A percentile compares a stretch with the other conserved stretches of the same genome.
phyloP scores from a whole-genome alignment of 2,329 filamentous ascomycete species.

The Colletotrichum sp. region DNA sequence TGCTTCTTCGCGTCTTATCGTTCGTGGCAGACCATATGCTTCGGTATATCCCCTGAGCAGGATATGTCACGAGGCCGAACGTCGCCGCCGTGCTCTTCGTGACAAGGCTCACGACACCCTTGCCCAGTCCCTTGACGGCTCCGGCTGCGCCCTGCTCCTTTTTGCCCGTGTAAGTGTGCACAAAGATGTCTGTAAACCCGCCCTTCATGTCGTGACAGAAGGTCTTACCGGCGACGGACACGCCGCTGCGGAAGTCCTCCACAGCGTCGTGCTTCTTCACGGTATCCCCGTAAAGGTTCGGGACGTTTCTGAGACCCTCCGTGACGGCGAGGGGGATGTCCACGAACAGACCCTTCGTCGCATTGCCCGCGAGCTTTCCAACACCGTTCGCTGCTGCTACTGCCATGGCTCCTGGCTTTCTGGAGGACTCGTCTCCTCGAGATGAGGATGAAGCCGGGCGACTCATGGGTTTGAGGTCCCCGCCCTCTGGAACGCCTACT shows the following conservation, averaged over 20 bases:
- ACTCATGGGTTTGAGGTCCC: not conserved
- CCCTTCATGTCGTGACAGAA: constrained; percentile 19
- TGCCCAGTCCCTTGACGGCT: constrained; percentile 19
- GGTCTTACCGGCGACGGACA: constrained; percentile 17
- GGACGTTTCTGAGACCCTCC: constrained; percentile 22
- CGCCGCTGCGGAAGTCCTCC: constrained; percentile 19
- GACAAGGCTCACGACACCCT: constrained; percentile 15
- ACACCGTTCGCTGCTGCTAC: constrained; percentile 46
- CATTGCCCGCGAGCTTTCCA: constrained; percentile 60
- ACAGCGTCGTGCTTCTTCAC: constrained; percentile 16
- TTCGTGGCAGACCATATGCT: constrained; percentile 12
- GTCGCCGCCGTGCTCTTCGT: constrained; percentile 21
- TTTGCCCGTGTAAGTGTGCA: constrained; percentile 20
- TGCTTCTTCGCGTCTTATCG: not conserved
- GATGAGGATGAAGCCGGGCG: not conserved
- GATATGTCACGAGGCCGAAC: constrained; percentile 18
- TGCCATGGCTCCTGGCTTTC: constrained; percentile 19
- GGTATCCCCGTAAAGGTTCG: constrained; percentile 19
- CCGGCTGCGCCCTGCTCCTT: constrained; percentile 15
- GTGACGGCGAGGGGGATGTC: constrained; percentile 22
- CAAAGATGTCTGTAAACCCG: constrained; percentile 17
- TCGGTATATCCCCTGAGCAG: constrained; percentile 19
- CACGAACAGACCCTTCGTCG: constrained; percentile 63
- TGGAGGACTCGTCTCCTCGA: not conserved
- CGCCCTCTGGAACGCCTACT: not conserved